Evolutionary conservation across 2,329 filamentous ascomycete genomes (phyloP).

Genomic region (Tolypocladium amazonense): DNA sequence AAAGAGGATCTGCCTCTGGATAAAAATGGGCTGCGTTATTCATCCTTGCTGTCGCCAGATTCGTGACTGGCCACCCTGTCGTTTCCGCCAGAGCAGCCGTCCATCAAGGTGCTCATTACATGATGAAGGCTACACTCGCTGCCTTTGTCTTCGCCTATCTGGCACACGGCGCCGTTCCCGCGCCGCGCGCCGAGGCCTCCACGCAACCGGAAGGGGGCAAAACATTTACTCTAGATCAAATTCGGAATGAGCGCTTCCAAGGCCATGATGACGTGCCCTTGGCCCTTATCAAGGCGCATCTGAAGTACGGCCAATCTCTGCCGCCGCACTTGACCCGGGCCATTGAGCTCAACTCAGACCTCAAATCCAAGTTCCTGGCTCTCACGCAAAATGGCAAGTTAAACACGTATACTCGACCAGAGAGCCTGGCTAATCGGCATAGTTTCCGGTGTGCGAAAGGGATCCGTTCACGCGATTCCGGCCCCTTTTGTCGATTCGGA

Average conservation of each 20-base stretch:
- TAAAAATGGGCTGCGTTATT: neutral
- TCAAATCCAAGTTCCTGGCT: conserved; percentile 13
- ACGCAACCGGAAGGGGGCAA: neutral
- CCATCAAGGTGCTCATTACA: neutral
- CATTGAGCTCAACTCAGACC: conserved; percentile 9
- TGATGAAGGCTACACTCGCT: conserved; percentile 3
- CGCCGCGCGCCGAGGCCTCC: neutral
- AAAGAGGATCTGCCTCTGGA: neutral
- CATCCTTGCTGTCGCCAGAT: neutral
- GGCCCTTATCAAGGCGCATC: conserved; percentile 19
- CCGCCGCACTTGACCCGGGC: conserved; percentile 15
- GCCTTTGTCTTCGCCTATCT: conserved; percentile 2
- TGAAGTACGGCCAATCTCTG: conserved; percentile 25
- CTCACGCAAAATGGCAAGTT: conserved; percentile 3
- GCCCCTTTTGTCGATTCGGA: conserved; percentile 36
- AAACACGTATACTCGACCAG: neutral
- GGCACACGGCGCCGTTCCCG: conserved; percentile 3
- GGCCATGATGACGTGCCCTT: conserved; percentile 20
- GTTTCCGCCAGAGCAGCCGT: neutral
- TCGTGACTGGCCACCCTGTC: neutral
- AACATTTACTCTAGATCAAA: conserved; percentile 18
- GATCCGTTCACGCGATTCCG: conserved; percentile 13
- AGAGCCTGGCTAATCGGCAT: neutral
- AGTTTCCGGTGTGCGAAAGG: conserved; percentile 9
- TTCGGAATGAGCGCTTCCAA: conserved; percentile 22